Base-by-base conservation (phyloP, 352 stramenopile genomes). In the Phytophthora palmivora region DNA sequence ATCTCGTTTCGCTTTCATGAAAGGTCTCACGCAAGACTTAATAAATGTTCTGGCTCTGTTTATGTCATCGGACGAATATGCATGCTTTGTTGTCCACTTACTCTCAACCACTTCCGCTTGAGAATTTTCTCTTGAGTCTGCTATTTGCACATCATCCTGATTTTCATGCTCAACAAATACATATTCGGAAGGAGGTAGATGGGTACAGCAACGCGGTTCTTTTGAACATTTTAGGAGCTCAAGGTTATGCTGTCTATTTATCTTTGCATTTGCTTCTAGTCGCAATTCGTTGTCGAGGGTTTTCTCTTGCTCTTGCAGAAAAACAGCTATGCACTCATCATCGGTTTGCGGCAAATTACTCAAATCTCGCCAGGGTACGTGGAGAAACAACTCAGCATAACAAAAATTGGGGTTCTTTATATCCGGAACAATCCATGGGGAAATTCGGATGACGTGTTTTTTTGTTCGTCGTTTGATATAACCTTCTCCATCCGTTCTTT, bases 381-480 rank as follows among this genome's bases (percentile, higher is more conserved):
- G 44, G 5, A 63, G 14, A 34, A 63, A 63, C 2, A 63, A 1
- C 12, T 63, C 36, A 12, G 44, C 43, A 6, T 16, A 63, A 24
- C 43, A 54, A 34, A 63, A 54, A 4, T 43, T 43, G 3, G 44
- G n/a, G 11, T 55, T 55, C 5, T 4, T 15, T 4, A 14, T 5
- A 28, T 63, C 54, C 10, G 54, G 34, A 6, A n/a, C n/a, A 2
- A 63, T 55, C 42, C 34, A 63, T 10, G 54, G 44, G 0, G 43
- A 37, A 7, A 16, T 26, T 19, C 26, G 22, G 4, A 63, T 1
- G 1, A 63, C 54, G 14, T 48, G 54, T 15, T 43, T 0, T n/a
- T 55, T 55, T 8, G 8, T 3, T 9, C 36, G 22, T 10, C 1
- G 9, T 34, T 55, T 48, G 4, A 63, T 43, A 8, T 36, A 63